Evolutionary conservation across 768 basidiomycete genomes (phyloP), one percentile per base, ranked within the genome.

Genomic region (Fomitopsis pulvina): DNA sequence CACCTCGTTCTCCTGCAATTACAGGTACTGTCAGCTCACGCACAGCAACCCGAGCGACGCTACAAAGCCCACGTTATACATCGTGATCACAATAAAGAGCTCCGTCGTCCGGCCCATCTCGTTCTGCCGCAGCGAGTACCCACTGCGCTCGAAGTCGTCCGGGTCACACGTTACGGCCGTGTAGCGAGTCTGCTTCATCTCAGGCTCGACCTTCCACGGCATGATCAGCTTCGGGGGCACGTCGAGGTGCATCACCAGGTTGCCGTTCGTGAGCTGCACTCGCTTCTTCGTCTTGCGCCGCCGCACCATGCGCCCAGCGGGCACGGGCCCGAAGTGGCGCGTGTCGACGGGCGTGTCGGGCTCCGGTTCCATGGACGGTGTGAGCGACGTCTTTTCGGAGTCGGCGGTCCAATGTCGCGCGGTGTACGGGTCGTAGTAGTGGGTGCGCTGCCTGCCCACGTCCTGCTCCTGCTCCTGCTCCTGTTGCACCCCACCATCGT

Each of bases 81-180:
- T 92, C 21, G 93, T 97, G 59, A 97, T 87, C 51, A 92, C 89
- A 63, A 97, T 87, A 70, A 95, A 88, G 48, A 97, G 64, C 61
- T 97, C 94, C 11, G 92, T 96, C 49, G 84, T 77, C 47, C 92
- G 76, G 26, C 83, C 81, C 53, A 69, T 78, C 60, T 88, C 79
- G 61, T 86, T 86, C 63, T 96, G 94, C 45, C 93, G 76, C 26
- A 97, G 73, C 52, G 84, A 87, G 66, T 90, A 94, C 10, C 88
- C 85, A 41, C 80, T 80, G 62, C 75, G 78, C 66, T 88, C 83
- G 62, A 94, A 96, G 28, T 94, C 85, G 62, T 97, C 89, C 1
- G 94, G 93, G 62, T 93, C 92, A 64, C 92, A 92, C 9, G 92
- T 96, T 4, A 94, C 87, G 0, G 91, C 92, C 4, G 93, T 92